A percentile compares a stretch with the other conserved stretches of the same genome.
These are phyloP conservation scores for Obelidium mucronatum DNA, from an alignment of 192 early-diverging fungal genomes.

Conservation along the genomic window DNA sequence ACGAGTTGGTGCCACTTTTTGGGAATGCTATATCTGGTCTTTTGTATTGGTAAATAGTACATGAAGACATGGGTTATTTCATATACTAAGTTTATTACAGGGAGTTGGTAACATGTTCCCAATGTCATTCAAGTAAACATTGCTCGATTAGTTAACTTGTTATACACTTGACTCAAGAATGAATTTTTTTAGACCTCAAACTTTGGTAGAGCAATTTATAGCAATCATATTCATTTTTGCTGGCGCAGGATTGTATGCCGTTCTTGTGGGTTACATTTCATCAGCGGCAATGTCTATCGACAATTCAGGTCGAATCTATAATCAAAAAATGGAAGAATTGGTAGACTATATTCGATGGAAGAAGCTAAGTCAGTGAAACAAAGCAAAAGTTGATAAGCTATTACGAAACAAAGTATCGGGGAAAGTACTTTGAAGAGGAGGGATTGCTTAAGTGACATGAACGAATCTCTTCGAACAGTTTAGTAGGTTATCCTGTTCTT, in stretches of 20 bases:
- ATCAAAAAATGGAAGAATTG: slow-evolving; percentile 57
- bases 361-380: slow-evolving; percentile 9
- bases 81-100: slow-evolving; percentile 38
- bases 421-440: slow-evolving; percentile 44
- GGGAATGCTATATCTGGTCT: not conserved
- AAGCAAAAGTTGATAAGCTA: slow-evolving; percentile 34
- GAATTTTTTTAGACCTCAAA: slow-evolving; percentile 10
- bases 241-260: slow-evolving; percentile 7
- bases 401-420: slow-evolving; percentile 37
- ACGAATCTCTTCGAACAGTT: slow-evolving; percentile 43
- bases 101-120: slow-evolving; percentile 28
- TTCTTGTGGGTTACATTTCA: slow-evolving; percentile 10
- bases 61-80: slow-evolving; percentile 13
- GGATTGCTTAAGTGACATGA: slow-evolving; percentile 30
- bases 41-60: not conserved
- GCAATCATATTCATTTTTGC: slow-evolving; percentile 10
- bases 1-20: not conserved
- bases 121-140: slow-evolving; percentile 9
- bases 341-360: slow-evolving; percentile 44
- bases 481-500: too few relatives aligned
- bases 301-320: not conserved
- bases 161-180: not conserved
- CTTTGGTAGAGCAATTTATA: not conserved
- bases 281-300: slow-evolving; percentile 17
- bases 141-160: too few relatives aligned